These are phyloP conservation scores for Nakaseomyces glabratus DNA, from an alignment of 1,139 yeast species.

Conservation along the genomic window DNA sequence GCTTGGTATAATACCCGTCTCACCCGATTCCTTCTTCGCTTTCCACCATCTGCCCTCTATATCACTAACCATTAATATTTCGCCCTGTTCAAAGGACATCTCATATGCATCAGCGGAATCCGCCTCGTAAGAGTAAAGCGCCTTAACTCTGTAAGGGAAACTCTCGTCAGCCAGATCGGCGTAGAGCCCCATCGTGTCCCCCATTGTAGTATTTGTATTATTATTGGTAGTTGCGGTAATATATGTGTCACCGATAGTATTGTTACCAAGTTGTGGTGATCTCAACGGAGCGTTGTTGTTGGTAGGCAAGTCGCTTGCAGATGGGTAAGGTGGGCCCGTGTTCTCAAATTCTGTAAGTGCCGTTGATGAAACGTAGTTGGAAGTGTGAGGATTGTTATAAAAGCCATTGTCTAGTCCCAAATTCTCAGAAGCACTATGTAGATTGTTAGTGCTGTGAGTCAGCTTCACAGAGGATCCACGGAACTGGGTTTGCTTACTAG, in stretches of 20 bases:
- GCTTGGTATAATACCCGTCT: slow-evolving; percentile 93
- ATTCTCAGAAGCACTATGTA: slow-evolving; percentile 2
- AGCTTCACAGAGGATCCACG: slow-evolving; percentile 2
- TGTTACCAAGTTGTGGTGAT: background rate
- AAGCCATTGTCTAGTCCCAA: background rate
- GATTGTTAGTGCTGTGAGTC: background rate
- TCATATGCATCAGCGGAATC: slow-evolving; percentile 92
- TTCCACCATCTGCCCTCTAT: slow-evolving; percentile 99
- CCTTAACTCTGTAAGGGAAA: slow-evolving; percentile 80
- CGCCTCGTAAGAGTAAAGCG: slow-evolving; percentile 82
- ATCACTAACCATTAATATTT: slow-evolving; percentile 81
- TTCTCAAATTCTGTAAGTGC: slow-evolving; percentile 35
- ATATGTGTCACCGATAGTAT: slow-evolving; percentile 15
- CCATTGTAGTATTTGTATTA: slow-evolving; percentile 31
- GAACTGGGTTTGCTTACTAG: slow-evolving; percentile 4
- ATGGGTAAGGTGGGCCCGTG: slow-evolving; percentile 17
- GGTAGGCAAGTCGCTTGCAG: background rate
- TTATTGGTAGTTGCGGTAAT: slow-evolving; percentile 31
- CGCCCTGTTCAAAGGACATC: slow-evolving; percentile 83
- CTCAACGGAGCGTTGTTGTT: slow-evolving; percentile 5
- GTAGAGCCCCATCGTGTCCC: slow-evolving; percentile 29
- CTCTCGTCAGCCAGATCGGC: slow-evolving; percentile 36
- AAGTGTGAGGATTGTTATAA: background rate
- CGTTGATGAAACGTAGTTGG: slow-evolving; percentile 32
- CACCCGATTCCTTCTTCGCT: slow-evolving; percentile 81